A percentile compares a stretch with the other conserved stretches of the same genome.
Conservation (phyloP, 1,284 basidiomycete genomes). For the Naganishia sp. region DNA sequence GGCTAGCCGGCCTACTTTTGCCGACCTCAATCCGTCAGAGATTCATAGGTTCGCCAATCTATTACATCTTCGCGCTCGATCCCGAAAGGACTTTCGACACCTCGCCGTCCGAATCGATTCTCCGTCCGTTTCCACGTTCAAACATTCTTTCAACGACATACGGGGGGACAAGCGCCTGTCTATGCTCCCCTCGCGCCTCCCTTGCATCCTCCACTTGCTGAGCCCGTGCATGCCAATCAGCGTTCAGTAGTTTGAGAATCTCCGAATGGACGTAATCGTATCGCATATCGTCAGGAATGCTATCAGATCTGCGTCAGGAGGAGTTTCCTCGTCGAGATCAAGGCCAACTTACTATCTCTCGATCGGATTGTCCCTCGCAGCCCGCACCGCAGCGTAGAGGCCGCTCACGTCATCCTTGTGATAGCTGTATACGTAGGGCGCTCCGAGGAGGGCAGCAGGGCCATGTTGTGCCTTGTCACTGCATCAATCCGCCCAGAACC, state of each 20-base stretch:
- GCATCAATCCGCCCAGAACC: too few relatives aligned
- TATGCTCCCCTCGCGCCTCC: constrained; percentile 7
- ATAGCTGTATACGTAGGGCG: constrained; percentile 50
- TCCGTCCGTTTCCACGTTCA: not conserved
- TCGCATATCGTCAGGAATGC: constrained; percentile 28
- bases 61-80: too few relatives aligned
- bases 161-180: constrained; percentile 6
- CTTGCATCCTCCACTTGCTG: constrained; percentile 13
- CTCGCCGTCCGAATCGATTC: constrained; percentile 6
- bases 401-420: constrained; percentile 24
- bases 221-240: constrained; percentile 8
- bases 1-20: too few relatives aligned
- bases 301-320: not conserved
- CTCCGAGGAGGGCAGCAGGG: constrained; percentile 42
- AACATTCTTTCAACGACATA: constrained; percentile 9
- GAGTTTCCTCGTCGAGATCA: not conserved
- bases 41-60: too few relatives aligned
- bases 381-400: constrained; percentile 13
- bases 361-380: constrained; percentile 29
- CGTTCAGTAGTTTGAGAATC: constrained; percentile 13
- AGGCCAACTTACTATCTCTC: constrained; percentile 29
- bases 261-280: constrained; percentile 13
- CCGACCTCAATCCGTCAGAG: too few relatives aligned
- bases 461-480: constrained; percentile 43
- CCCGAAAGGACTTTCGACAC: not conserved